Conservation (phyloP, 2,329 filamentous ascomycete species). For the Lojkania enalia region DNA sequence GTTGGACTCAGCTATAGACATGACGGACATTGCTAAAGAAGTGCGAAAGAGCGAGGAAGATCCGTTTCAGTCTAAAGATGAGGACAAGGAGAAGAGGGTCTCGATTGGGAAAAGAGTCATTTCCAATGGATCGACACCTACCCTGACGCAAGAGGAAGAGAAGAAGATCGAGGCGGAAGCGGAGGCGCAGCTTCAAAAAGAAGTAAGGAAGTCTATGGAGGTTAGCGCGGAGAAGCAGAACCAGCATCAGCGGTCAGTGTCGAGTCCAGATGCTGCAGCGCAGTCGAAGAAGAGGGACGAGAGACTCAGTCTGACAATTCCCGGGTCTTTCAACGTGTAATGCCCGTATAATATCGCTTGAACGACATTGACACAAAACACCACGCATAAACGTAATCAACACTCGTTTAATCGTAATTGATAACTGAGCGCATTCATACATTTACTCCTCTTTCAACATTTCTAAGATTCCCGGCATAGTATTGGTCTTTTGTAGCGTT, state of each 20-base stretch:
- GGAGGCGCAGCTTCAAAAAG: slow-evolving; percentile 39
- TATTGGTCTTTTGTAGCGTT: no score
- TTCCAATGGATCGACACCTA: slow-evolving; percentile 15
- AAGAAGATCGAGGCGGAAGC: slow-evolving; percentile 40
- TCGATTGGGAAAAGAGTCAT: slow-evolving; percentile 45
- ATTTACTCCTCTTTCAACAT: not conserved
- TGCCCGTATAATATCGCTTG: not conserved
- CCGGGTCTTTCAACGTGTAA: slow-evolving; percentile 30
- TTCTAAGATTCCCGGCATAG: no score
- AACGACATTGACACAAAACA: not conserved
- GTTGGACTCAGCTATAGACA: slow-evolving; percentile 27
- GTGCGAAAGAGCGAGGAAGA: slow-evolving; percentile 36
- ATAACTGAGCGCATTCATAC: not conserved
- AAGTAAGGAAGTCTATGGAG: slow-evolving; percentile 30
- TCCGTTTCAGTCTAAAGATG: slow-evolving; percentile 33
- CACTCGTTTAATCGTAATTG: not conserved
- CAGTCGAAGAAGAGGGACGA: slow-evolving; percentile 36
- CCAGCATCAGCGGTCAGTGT: slow-evolving; percentile 29
- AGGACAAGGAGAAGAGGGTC: slow-evolving; percentile 36
- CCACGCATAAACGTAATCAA: no score
- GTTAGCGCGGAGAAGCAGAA: slow-evolving; percentile 3
- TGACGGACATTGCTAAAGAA: slow-evolving; percentile 20
- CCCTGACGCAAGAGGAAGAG: slow-evolving; percentile 33
- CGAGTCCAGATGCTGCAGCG: slow-evolving; percentile 24
- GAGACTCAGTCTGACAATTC: slow-evolving; percentile 40